Base-by-base conservation (phyloP, 495 filamentous ascomycete species). In the Neurospora sp. region DNA sequence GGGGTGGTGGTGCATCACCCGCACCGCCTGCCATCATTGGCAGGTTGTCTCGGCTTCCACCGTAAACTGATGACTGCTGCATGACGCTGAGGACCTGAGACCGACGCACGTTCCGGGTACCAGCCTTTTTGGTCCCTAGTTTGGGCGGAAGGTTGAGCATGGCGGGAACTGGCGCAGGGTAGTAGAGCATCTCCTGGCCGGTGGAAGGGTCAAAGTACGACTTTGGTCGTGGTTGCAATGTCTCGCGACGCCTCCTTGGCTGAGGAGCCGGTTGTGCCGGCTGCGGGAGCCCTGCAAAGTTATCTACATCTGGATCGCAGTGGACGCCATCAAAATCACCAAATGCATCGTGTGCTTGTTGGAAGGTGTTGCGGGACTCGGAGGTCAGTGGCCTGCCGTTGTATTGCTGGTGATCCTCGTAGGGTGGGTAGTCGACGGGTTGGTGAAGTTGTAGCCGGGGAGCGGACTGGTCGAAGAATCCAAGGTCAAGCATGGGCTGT, bases 261-360 rank as follows among this genome's bases (percentile, higher is more conserved):
- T 77, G 72, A 20, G 73, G 74, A 0, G 70, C 68, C 35, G 46
- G 68, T 4, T 77, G 38, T 22, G 72, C 73, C 10, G 69, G 71
- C 53, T 73, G 70, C 1, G 72, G 75, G 11, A 75, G 76, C 18
- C 73, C 74, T 14, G 77, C 76, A 65, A 82, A 79, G 2, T 80
- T 76, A 39, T 77, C 77, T 8, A 76, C 70, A 27, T 86, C 83
- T n/a, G 85, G 87, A 38, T 89, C 83, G 78, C 89, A 94, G 81
- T 99, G 95, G 14, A 94, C 94, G 70, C 96, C 96, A 83, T 98
- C 96, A 77, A 99, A 99, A 79, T 97, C 93, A 11, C 86, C 88
- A 84, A 98, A 99, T 31, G 96, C 85, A 41, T 83, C 82, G 77
- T 86, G 83, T 2, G 89, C 89, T 78, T 94, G 89, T 22, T 91